These are phyloP conservation scores for Artomyces pyxidatus DNA, from an alignment of 768 basidiomycete genomes.

Conservation along the genomic window DNA sequence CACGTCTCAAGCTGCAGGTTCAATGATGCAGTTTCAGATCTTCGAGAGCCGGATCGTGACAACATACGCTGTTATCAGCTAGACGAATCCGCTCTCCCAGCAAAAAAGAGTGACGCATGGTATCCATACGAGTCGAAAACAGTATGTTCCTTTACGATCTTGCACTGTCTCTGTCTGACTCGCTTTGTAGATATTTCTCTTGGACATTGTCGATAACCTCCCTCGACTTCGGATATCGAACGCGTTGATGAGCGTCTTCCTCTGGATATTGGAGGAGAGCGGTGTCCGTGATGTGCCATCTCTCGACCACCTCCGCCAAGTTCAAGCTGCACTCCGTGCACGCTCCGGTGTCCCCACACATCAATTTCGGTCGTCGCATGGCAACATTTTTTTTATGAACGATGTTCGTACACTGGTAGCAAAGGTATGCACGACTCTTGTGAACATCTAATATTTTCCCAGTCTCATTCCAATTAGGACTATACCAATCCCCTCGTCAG, in stretches of 20 bases:
- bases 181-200: conserved; percentile 15
- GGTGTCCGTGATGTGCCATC: conserved; percentile 18
- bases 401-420: background rate
- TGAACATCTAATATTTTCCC: background rate
- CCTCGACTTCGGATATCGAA: conserved; percentile 16
- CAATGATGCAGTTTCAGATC: background rate
- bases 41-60: no score
- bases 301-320: conserved; percentile 7
- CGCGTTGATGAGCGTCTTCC: conserved; percentile 10
- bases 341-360: background rate
- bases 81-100: background rate
- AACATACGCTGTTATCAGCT: background rate
- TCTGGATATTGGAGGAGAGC: conserved; percentile 16
- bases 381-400: background rate
- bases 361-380: background rate
- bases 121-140: background rate
- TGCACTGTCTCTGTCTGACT: background rate
- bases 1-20: background rate
- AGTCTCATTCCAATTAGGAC: conserved; percentile 6
- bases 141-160: background rate
- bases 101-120: background rate
- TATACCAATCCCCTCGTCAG: conserved; percentile 11
- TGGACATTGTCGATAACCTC: conserved; percentile 18
- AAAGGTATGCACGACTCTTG: background rate
- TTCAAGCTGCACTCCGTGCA: background rate